phyloP scores from a whole-genome alignment of 306 rosid genomes.

The cucumber (Cucumis sativus) region Cucumber_9930_V3 NC_026660.2:2514001-2514500 shows the following conservation, averaged over 20 bases:
- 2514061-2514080: conserved; percentile 59
- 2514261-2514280: background rate
- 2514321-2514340: background rate
- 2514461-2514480: background rate
- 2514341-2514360: background rate
- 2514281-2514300: background rate
- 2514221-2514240: background rate
- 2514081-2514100: conserved; percentile 76
- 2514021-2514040: conserved; percentile 41
- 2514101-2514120: conserved; percentile 84
- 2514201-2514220: background rate
- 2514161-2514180: background rate
- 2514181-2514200: background rate
- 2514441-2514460: background rate
- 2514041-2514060: conserved; percentile 18
- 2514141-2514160: conserved; percentile 16
- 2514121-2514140: conserved; percentile 62
- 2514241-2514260: background rate
- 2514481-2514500: background rate
- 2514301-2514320: background rate
- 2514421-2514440: background rate
- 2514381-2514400: background rate
- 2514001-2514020: conserved; percentile 70
- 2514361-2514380: background rate
- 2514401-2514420: background rate